phyloP scores from a whole-genome alignment of 805 yeast species.

The Starmerella bombi region DNA sequence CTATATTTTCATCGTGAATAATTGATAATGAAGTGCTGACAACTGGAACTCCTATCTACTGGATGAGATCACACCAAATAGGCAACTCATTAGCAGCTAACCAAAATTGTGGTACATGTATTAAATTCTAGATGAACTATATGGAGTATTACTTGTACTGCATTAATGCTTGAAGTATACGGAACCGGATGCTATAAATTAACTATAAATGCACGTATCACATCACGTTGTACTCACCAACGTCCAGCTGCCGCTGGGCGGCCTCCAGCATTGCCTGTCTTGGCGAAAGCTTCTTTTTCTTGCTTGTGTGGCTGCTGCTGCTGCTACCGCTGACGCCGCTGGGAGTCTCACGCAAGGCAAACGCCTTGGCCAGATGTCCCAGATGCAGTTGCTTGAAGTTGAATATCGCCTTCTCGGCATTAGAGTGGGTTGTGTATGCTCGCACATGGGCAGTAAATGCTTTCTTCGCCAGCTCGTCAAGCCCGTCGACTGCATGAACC shows the following conservation, averaged over 20 bases:
- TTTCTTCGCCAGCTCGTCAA: conserved; percentile 54
- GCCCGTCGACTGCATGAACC: conserved; percentile 42
- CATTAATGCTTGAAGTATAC: not conserved
- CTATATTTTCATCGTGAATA: too few species aligned
- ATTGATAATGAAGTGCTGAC: too few species aligned
- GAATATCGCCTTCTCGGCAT: conserved; percentile 65
- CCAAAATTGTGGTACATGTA: too few species aligned
- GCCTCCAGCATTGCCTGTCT: conserved; percentile 18
- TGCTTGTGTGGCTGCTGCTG: not conserved
- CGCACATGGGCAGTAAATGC: conserved; percentile 83
- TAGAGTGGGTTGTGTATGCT: conserved; percentile 90
- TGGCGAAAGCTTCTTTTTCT: conserved; percentile 15
- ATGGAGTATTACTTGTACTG: not conserved
- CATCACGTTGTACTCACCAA: conserved; percentile 20
- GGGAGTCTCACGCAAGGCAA: conserved; percentile 91
- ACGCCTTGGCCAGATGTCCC: conserved; percentile 92
- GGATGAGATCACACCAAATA: too few species aligned
- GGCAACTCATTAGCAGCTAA: too few species aligned
- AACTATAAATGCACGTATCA: too few species aligned
- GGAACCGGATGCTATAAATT: not conserved
- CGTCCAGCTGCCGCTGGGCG: conserved; percentile 16
- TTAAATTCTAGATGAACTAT: too few species aligned
- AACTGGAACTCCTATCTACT: too few species aligned
- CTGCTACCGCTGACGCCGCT: conserved; percentile 32
- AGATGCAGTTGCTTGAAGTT: conserved; percentile 73